These are phyloP conservation scores for Fusarium anthophilum DNA, from an alignment of 2,329 filamentous ascomycete genomes.

Conservation along the genomic window DNA sequence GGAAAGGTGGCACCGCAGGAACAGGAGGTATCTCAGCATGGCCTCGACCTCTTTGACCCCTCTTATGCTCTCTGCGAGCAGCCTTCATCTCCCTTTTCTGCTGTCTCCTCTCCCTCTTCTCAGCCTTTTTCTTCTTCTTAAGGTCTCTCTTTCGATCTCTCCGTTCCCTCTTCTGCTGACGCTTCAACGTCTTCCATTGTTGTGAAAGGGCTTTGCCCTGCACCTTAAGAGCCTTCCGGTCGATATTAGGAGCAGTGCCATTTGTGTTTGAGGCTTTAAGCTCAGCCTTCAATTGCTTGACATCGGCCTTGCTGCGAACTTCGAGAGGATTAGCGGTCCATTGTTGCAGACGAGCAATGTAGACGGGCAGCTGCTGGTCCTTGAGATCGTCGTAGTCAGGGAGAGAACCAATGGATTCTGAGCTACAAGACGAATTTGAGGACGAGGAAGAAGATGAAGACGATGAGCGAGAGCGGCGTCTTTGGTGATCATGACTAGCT, in stretches of 20 bases:
- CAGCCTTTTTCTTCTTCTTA: slow-evolving; percentile 42
- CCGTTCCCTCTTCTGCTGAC: slow-evolving; percentile 43
- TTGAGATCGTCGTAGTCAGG: slow-evolving; percentile 62
- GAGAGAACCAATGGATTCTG: slow-evolving; percentile 59
- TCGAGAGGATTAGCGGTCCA: slow-evolving; percentile 63
- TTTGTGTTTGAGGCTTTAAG: slow-evolving; percentile 53
- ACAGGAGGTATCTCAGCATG: slow-evolving; percentile 10
- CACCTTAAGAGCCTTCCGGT: slow-evolving; percentile 50
- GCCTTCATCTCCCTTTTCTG: slow-evolving; percentile 44
- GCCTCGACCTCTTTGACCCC: slow-evolving; percentile 19
- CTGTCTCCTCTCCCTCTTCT: slow-evolving; percentile 47
- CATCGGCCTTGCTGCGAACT: slow-evolving; percentile 56
- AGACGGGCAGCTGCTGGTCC: slow-evolving; percentile 59
- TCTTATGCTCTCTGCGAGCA: slow-evolving; percentile 44
- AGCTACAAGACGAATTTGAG: slow-evolving; percentile 45
- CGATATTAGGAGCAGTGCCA: not conserved
- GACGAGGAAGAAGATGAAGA: slow-evolving; percentile 49
- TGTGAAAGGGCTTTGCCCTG: slow-evolving; percentile 57
- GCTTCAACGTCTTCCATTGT: slow-evolving; percentile 51
- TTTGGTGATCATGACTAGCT: slow-evolving; percentile 16
- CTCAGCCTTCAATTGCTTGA: slow-evolving; percentile 54
- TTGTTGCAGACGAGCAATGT: slow-evolving; percentile 54
- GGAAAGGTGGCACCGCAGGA: slow-evolving; percentile 1
- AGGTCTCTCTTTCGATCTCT: slow-evolving; percentile 46
- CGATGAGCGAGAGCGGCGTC: slow-evolving; percentile 45